Base-by-base conservation (phyloP, 768 basidiomycete species). In the Cystofilobasidium capitatum region DNA sequence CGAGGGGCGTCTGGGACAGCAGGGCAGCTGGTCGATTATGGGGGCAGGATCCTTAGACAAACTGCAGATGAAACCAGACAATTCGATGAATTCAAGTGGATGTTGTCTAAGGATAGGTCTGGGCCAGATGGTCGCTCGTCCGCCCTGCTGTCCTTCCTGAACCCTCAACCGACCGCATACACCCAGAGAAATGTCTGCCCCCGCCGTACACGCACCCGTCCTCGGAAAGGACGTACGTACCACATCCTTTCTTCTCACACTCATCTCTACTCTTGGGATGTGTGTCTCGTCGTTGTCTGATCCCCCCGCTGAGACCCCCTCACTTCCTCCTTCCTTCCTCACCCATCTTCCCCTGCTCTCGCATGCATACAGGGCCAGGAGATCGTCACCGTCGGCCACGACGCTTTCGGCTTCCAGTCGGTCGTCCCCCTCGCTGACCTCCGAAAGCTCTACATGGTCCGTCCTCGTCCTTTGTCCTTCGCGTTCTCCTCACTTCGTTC, bases 321-420 rank as follows among this genome's bases (percentile, higher is more conserved):
- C 10, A 20, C 37, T 40, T 36, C 39, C 44, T 24, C 42, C 37
- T 39, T n/a, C 55, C 20, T 24, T 24, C 17, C 39, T 42, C 13
- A 37, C 17, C 17, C 33, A 54, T 26, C n/a, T 14, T 31, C 24
- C 17, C 36, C 16, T 16, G 26, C 31, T 59, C 36, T 22, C 37
- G 0, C 24, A 8, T 20, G 7, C 61, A 31, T 44, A 2, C 55
- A 84, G 68, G 89, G 88, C 58, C 70, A 82, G 12, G 86, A 86
- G 74, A 90, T 92, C 73, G 83, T 80, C 64, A 80, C 84, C 26
- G 92, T 97, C 51, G 93, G 93, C 55, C 85, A 86, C 75, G 78
- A 87, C 70, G 84, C 86, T 65, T 96, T 96, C 72, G 91, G 90
- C 10, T 93, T 98, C 77, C 87, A 96, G 78, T 86, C 87, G 72